Evolutionary conservation across 495 filamentous ascomycete species (phyloP).

Genomic region (Cetradonia linearis): DNA sequence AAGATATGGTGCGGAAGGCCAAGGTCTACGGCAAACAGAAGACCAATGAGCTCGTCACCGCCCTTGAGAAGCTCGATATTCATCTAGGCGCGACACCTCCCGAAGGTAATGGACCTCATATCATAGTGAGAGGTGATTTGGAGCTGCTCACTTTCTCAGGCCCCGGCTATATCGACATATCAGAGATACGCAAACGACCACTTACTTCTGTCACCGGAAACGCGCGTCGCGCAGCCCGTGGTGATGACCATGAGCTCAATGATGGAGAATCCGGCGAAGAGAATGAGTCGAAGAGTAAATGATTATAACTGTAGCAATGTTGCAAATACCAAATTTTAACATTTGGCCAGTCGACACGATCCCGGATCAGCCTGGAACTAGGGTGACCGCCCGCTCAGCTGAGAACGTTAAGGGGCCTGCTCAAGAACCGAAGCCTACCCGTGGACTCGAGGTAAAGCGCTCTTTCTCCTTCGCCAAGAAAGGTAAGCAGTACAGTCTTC

Average conservation of each 20-base stretch:
- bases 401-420: not conserved
- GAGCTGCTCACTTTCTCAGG: not conserved
- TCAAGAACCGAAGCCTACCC: not conserved
- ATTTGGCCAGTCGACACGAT: not conserved
- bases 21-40: constrained; percentile 19
- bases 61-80: constrained; percentile 10
- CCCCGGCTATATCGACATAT: not conserved
- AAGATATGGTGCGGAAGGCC: constrained; percentile 11
- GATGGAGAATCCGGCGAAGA: not conserved
- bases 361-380: not conserved
- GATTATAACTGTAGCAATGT: not conserved
- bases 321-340: not conserved
- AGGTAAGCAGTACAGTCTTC: not conserved
- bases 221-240: not conserved
- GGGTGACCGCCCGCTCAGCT: not conserved
- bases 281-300: not conserved
- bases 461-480: not conserved
- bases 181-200: not conserved
- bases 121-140: not conserved
- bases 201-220: not conserved
- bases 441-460: not conserved
- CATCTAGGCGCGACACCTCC: not conserved
- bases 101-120: not conserved
- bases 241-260: not conserved
- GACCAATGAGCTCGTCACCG: constrained; percentile 10